These are phyloP conservation scores for Trichomonascaceae sp. DNA, from an alignment of 1,139 yeast species.

Conservation along the genomic window DNA sequence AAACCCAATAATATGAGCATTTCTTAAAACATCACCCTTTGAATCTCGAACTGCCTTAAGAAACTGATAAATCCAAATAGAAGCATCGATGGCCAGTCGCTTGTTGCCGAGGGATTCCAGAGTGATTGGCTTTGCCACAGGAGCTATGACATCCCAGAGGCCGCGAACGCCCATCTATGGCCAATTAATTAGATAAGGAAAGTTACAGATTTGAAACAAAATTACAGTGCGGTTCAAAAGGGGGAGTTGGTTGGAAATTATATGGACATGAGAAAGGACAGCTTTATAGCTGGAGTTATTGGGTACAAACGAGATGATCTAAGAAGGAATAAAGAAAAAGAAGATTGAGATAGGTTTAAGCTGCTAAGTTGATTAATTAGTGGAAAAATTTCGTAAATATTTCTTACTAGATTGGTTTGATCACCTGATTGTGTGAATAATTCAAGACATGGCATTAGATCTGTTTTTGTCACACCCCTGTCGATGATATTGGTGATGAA, in stretches of 20 bases:
- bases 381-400: too few relatives aligned
- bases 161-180: conserved; percentile 86
- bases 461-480: neutral
- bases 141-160: conserved; percentile 87
- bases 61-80: conserved; percentile 97
- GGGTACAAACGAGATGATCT: neutral
- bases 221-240: neutral
- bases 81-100: conserved; percentile 90
- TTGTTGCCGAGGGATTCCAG: conserved; percentile 74
- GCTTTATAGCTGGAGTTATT: neutral
- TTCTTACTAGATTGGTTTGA: too few relatives aligned
- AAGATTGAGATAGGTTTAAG: neutral
- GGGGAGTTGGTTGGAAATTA: neutral
- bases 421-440: too few relatives aligned
- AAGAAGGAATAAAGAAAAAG: neutral
- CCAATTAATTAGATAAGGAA: neutral
- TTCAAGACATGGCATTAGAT: neutral
- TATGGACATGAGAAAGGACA: neutral
- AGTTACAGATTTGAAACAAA: neutral
- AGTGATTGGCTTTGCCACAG: conserved; percentile 84
- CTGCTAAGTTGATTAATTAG: neutral
- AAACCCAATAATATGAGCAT: conserved; percentile 89
- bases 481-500: neutral
- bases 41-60: conserved; percentile 87
- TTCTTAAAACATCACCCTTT: conserved; percentile 71